Evolutionary conservation across 768 basidiomycete species (phyloP).

Genomic region (Mycena galopus): DNA sequence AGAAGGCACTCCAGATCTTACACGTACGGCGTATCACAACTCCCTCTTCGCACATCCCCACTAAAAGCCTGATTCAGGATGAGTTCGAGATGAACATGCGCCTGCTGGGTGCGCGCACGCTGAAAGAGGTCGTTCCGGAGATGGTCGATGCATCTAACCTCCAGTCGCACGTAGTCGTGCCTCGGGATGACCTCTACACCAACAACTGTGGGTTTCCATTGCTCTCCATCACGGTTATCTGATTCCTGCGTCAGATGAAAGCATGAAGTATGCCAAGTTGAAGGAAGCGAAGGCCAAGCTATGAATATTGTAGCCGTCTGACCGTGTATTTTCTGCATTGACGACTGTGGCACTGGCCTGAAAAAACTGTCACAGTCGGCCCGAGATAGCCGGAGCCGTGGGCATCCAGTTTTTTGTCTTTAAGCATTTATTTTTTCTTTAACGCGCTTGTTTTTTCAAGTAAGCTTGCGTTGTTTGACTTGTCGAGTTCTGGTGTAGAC

Average conservation of each 20-base stretch:
- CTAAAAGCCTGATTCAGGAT: constrained; percentile 66
- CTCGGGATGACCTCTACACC: constrained; percentile 81
- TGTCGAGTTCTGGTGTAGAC: too few relatives aligned
- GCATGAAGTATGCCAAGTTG: constrained; percentile 57
- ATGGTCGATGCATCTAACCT: constrained; percentile 92
- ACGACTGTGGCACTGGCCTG: too few relatives aligned
- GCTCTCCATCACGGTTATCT: constrained; percentile 17
- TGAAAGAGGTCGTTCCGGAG: constrained; percentile 84
- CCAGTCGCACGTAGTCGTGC: constrained; percentile 75
- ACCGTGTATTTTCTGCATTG: too few relatives aligned
- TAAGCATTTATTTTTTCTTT: too few relatives aligned
- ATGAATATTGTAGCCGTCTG: constrained; percentile 41
- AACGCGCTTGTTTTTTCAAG: too few relatives aligned
- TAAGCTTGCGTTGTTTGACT: too few relatives aligned
- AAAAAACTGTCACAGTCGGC: too few relatives aligned
- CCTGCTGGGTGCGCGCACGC: constrained; percentile 84
- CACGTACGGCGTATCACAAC: constrained; percentile 57
- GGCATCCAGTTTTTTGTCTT: too few relatives aligned
- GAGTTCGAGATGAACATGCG: constrained; percentile 99
- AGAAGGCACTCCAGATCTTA: constrained; percentile 84
- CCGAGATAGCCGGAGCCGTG: too few relatives aligned
- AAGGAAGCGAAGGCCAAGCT: constrained; percentile 55
- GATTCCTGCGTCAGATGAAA: constrained; percentile 51
- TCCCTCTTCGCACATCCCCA: neutral
- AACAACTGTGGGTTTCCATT: constrained; percentile 76